A percentile compares a stretch with the other conserved stretches of the same genome.
These are phyloP conservation scores for Aspergillaceae sp. DNA, from an alignment of 2,329 filamentous ascomycete genomes.

Conservation along the genomic window DNA sequence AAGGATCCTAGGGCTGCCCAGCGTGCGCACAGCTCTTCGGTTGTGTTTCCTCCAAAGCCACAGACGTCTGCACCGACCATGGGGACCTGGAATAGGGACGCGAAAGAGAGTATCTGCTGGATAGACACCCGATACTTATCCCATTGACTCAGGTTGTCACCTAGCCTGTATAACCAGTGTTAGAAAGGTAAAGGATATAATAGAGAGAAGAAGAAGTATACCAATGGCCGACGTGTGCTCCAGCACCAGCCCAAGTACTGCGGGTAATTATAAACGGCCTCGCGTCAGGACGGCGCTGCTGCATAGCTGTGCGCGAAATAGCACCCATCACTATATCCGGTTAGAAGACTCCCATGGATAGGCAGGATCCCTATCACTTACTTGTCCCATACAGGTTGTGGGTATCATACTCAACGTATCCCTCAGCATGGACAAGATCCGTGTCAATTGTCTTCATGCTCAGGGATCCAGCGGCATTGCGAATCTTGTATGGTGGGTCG, in stretches of 20 bases:
- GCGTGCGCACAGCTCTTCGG: constrained; percentile 61
- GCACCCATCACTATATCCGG: constrained; percentile 56
- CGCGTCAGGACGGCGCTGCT: constrained; percentile 51
- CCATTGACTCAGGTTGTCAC: constrained; percentile 54
- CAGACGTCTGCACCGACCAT: constrained; percentile 68
- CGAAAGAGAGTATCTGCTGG: constrained; percentile 51
- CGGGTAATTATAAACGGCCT: constrained; percentile 67
- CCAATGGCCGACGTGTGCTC: constrained; percentile 51
- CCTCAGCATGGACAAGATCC: constrained; percentile 55
- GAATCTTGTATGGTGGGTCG: constrained; percentile 56
- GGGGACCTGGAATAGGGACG: constrained; percentile 58
- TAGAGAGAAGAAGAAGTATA: constrained; percentile 21
- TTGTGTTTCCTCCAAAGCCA: constrained; percentile 61
- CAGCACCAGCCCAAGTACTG: constrained; percentile 66
- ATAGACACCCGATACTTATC: constrained; percentile 52
- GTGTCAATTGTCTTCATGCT: constrained; percentile 56
- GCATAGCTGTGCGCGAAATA: constrained; percentile 58
- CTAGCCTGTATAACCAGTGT: constrained; percentile 36
- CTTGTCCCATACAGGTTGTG: constrained; percentile 68
- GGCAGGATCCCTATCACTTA: constrained; percentile 16
- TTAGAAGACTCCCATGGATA: background rate
- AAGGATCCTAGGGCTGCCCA: constrained; percentile 69
- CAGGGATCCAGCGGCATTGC: constrained; percentile 49
- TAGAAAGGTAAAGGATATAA: too few relatives aligned
- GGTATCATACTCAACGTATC: constrained; percentile 61